Evolutionary conservation across 2,329 filamentous ascomycete genomes (phyloP), one percentile per base, ranked within the genome.

Genomic region (Penicillium hesseltinei): DNA sequence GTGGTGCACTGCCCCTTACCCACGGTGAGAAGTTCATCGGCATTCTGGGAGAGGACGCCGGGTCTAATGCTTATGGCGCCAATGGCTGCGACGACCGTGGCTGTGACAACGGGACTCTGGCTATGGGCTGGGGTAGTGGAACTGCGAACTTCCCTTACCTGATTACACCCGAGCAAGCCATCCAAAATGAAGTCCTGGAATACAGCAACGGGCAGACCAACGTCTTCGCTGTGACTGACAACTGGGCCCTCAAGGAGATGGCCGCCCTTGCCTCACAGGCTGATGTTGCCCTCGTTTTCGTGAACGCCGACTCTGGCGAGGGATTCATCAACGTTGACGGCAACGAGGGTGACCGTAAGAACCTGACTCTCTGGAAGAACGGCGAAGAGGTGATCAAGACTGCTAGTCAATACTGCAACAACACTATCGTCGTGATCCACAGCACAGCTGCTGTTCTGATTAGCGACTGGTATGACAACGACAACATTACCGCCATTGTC

Each of bases 351-450:
- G 93, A 97, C 73, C 88, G 94, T 52, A 92, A 92, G 69, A 97
- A 99, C 76, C 81, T 99, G 38, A 96, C 92, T 0, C 80, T 96
- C 0, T 97, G 93, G 93, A 82, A 88, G 59, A 83, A 87, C 57
- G 92, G 91, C 40, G 91, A 97, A 52, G 81, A 83, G 0, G 77
- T 97, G 54, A 89, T 97, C 75, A 83, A 89, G 75, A 91, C 89
- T 47, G 90, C 96, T 11, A 87, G 91, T 0, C 81, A 86, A 8
- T 71, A 86, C 60, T 92, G 88, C 80, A 86, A 88, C 78, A 96
- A 97, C 81, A 96, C 92, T 13, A 88, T 97, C 58, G 90, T 97
- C 17, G 85, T 97, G 56, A 88, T 97, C 58, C 93, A 97, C 78
- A 91, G 89, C 1, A 84, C 88, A 4, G 92, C 92, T 0, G 86